Conservation (phyloP, 495 filamentous ascomycete genomes). For the Neurospora sp. region DNA sequence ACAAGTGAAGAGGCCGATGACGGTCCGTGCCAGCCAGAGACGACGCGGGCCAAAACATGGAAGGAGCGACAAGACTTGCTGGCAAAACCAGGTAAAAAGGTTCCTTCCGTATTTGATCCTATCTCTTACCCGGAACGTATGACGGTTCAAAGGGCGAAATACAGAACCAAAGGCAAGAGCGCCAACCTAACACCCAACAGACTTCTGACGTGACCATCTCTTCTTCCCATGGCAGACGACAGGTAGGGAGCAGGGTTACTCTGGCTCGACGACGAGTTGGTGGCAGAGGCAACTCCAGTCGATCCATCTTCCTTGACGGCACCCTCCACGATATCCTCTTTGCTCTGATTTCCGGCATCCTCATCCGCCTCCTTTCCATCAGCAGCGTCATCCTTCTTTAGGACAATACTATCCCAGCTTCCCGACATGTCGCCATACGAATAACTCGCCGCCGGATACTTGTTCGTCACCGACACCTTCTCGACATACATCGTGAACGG, state of each 20-base stretch:
- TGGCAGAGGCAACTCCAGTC: not conserved
- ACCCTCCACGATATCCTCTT: not conserved
- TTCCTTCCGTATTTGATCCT: not conserved
- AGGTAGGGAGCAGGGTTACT: not conserved
- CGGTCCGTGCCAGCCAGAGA: not conserved
- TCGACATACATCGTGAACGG: conserved; percentile 77
- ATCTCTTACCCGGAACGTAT: not conserved
- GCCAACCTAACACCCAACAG: not conserved
- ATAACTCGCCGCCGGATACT: conserved; percentile 61
- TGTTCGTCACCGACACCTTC: conserved; percentile 55
- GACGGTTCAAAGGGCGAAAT: not conserved
- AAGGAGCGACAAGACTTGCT: not conserved
- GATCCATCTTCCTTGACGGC: not conserved
- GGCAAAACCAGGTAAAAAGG: not conserved
- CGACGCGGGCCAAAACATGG: not conserved
- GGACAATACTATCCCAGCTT: conserved; percentile 53
- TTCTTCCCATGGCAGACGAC: not conserved
- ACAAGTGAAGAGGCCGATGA: not conserved
- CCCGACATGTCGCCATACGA: conserved; percentile 57
- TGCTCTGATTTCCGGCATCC: not conserved
- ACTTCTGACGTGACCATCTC: not conserved
- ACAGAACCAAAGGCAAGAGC: not conserved
- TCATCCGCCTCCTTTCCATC: not conserved
- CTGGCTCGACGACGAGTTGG: not conserved
- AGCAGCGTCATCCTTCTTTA: not conserved